Percentiles rank a stretch among this genome's conserved stretches.
Evolutionary conservation across 2,329 filamentous ascomycete genomes (phyloP).

Genomic region (Xylaria hypoxylon): DNA sequence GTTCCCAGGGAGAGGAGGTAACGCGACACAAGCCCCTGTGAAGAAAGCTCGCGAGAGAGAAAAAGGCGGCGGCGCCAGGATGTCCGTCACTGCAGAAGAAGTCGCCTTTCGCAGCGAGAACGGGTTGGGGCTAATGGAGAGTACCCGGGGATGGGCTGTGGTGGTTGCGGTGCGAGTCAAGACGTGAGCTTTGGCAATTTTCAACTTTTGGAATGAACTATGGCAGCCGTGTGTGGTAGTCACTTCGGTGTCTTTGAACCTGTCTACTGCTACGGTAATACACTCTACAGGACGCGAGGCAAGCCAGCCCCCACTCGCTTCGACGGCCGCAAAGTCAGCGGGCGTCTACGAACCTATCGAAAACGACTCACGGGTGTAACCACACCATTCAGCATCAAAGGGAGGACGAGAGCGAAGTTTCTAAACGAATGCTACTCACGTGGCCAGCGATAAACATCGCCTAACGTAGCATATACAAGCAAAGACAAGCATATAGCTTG

Average conservation of each 20-base stretch:
- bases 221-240: not conserved
- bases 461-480: not conserved
- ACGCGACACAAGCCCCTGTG: not conserved
- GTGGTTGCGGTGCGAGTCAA: conserved; percentile 56
- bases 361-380: not conserved
- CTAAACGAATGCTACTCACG: not conserved
- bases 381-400: not conserved
- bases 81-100: conserved; percentile 59
- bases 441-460: not conserved
- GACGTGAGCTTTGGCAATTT: conserved; percentile 32
- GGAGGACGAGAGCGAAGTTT: not conserved
- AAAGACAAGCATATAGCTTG: not conserved
- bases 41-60: conserved; percentile 39
- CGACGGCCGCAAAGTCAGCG: too few relatives aligned
- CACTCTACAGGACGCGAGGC: not conserved
- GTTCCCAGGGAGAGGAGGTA: conserved; percentile 12
- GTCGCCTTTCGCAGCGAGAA: conserved; percentile 65
- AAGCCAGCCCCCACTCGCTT: not conserved
- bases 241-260: not conserved
- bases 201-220: not conserved
- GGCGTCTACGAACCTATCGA: not conserved
- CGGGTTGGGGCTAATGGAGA: conserved; percentile 64
- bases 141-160: conserved; percentile 62
- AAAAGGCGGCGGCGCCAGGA: conserved; percentile 46
- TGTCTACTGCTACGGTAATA: not conserved